A percentile compares a stretch with the other conserved stretches of the same genome.
These are phyloP conservation scores for Coniochaeta pulveracea DNA, from an alignment of 2,329 filamentous ascomycete species.

Conservation along the genomic window DNA sequence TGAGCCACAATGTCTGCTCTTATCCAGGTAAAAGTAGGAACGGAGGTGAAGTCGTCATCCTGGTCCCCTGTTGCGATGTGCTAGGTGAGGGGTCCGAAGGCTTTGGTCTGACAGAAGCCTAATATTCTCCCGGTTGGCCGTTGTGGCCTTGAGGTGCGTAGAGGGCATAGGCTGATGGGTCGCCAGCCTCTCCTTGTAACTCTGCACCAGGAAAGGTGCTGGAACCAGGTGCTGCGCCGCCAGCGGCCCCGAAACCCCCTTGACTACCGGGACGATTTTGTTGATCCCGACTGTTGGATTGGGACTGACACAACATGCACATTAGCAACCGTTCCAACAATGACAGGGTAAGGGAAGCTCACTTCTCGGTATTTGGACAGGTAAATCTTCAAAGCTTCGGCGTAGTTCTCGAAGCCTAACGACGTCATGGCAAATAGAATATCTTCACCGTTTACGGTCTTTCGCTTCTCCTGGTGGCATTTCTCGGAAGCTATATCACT, in stretches of 20 bases:
- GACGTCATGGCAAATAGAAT: conserved; percentile 99
- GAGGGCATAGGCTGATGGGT: conserved; percentile 31
- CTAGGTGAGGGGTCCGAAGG: too few relatives aligned
- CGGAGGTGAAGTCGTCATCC: too few relatives aligned
- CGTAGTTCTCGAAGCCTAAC: conserved; percentile 96
- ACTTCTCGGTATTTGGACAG: conserved; percentile 96
- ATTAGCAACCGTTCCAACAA: conserved; percentile 18
- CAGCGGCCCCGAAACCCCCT: conserved; percentile 33
- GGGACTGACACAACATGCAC: conserved; percentile 49
- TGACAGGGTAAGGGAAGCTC: conserved; percentile 18
- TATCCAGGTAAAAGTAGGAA: too few relatives aligned
- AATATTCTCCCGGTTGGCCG: conserved; percentile 40
- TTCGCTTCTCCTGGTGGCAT: conserved; percentile 97
- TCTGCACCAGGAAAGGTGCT: conserved; percentile 35
- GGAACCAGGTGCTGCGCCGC: conserved; percentile 25
- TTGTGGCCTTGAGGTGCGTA: conserved; percentile 48
- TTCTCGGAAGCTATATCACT: conserved; percentile 76
- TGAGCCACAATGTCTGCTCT: too few relatives aligned
- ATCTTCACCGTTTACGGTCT: conserved; percentile 97
- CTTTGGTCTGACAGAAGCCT: conserved; percentile 14
- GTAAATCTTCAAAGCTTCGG: conserved; percentile 96
- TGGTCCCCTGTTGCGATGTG: too few relatives aligned
- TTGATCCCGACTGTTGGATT: conserved; percentile 59
- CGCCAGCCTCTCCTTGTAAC: conserved; percentile 27
- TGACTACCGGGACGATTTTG: conserved; percentile 39